Evolutionary conservation across 1,284 basidiomycete genomes (phyloP), one percentile per base, ranked within the genome.

Genomic region (Ustilago crameri): DNA sequence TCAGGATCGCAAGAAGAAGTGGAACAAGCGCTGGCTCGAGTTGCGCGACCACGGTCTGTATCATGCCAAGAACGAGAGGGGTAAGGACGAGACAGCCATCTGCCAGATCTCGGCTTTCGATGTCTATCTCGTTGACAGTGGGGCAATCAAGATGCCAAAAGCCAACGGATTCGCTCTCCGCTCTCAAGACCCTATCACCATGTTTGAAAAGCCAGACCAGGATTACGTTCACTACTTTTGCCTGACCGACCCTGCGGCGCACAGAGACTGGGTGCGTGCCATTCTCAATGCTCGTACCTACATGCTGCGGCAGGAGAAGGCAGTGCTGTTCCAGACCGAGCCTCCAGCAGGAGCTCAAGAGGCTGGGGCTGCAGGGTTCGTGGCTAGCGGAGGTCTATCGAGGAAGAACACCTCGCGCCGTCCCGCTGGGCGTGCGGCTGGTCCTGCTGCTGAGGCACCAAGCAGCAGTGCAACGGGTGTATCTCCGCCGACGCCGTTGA

Each of bases 1-100:
- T 24, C 80, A 77, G 51, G 72, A 74, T 17, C 68, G 76, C 23
- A 74, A 73, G 51, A 69, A 71, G 44, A 80, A 79, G 55, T 82
- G 81, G 78, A 71, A 51, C 50, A 78, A 76, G 50, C 65, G 78
- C 5, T 83, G 82, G 82, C 64, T 83, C 34, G 82, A 83, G 63
- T 59, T 83, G 47, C 74, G 81, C 7, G 82, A 83, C 26, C 78
- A 83, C 23, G 59, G 55, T 12, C 65, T 83, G 5, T 83, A 60
- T 46, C 72, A 76, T 30, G 81, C 81, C 26, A 80, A 80, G 64
- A 75, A 74, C 24, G 81, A 81, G 23, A 82, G 76, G 60, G 80
- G 81, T 54, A 81, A 80, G 54, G 75, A 81, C 41, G 79, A 79
- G 48, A 62, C 37, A 23, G 42, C 63, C 35, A 64, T 82, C 38